Percentiles rank a stretch among this genome's conserved stretches.
phyloP scores from a whole-genome alignment of 495 filamentous ascomycete species.

The Tuber borchii region DNA sequence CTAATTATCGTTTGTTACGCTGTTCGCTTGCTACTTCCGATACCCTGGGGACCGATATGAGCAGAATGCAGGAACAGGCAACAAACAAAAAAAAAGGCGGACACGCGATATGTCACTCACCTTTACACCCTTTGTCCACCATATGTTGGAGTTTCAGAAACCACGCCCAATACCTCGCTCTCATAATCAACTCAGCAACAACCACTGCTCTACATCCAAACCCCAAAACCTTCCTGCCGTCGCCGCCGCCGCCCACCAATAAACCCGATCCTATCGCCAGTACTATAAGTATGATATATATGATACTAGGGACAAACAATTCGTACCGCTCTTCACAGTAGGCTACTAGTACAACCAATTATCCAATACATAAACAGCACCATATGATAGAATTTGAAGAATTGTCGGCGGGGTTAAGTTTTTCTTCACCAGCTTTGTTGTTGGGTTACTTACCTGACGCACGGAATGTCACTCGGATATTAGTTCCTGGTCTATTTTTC shows the following conservation, averaged over 20 bases:
- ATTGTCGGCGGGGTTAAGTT: neutral
- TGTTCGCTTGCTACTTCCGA: neutral
- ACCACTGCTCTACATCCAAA: neutral
- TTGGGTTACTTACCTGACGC: neutral
- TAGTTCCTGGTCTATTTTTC: neutral
- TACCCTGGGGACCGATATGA: neutral
- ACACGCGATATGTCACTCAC: neutral
- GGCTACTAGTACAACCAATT: neutral
- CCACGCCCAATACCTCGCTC: no score
- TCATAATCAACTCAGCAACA: no score
- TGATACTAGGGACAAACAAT: no score
- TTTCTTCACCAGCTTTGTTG: neutral
- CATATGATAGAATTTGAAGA: neutral
- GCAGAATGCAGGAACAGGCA: neutral
- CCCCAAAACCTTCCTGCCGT: neutral
- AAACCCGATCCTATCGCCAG: neutral
- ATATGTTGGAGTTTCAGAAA: no score
- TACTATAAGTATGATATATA: no score
- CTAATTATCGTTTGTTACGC: neutral
- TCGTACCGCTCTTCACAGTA: no score
- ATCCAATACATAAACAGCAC: neutral
- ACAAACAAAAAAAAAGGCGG: neutral
- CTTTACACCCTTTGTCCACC: neutral
- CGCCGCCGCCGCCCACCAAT: neutral
- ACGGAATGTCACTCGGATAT: neutral